Evolutionary conservation across 768 basidiomycete species (phyloP), one percentile per base, ranked within the genome.

Genomic region (Dacryopinax primogenitus): DNA sequence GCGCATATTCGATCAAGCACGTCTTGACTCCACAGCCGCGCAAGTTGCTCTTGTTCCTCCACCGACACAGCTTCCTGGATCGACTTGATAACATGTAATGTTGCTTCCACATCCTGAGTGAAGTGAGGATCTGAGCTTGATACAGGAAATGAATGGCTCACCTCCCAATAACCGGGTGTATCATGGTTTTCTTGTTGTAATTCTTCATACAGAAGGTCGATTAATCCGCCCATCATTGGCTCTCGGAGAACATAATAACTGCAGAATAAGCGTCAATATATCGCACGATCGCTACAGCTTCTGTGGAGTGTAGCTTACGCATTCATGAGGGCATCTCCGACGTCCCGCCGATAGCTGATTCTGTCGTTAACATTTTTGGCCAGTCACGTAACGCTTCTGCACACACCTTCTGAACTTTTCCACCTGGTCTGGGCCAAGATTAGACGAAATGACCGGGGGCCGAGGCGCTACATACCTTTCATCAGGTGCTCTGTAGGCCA

Each of bases 231-330:
- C 33, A 95, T 79, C 84, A 95, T 87, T 62, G 91, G 85, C 63
- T 89, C 84, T 39, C 92, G 84, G 1, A 96, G 79, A 33, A 95
- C 83, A 72, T 95, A 96, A 70, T 87, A 95, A 26, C 88, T 90
- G 70, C n/a, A 18, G 21, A 28, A 64, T 39, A 30, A 34, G 32
- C 37, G n/a, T 37, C 13, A 62, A 30, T 18, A 39, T 32, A 30
- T 2, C 28, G 15, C 7, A 3, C 26, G 33, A 3, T 6, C 6
- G 36, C 32, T 12, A 33, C 4, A 58, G 26, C 51, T 7, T n/a
- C n/a, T n/a, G n/a, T n/a, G n/a, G n/a, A 30, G 63, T n/a, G 58
- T 15, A 33, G 62, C 86, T 64, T 75, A 92, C 88, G 90, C 89
- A 69, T 92, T 93, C 66, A 92, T 86, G 15, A 93, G 78, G 0